These are phyloP conservation scores for Fusarium tricinctum DNA, from an alignment of 2,329 filamentous ascomycete genomes.

Conservation along the genomic window DNA sequence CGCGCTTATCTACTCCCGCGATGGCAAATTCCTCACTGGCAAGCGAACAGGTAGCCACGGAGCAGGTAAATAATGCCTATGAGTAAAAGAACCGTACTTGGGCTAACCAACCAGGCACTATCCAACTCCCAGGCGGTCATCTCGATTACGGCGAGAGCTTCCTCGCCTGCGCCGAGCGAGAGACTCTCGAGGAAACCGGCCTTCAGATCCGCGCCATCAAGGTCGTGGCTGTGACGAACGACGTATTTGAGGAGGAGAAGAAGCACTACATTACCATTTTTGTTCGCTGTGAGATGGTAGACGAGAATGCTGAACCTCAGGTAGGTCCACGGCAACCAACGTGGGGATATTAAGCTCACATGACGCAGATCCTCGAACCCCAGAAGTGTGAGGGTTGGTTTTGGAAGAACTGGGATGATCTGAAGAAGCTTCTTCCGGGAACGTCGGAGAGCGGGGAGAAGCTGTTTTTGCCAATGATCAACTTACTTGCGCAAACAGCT, in stretches of 20 bases:
- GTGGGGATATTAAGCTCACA: constrained; percentile 5
- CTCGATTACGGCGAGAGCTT: constrained; percentile 77
- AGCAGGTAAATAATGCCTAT: constrained; percentile 54
- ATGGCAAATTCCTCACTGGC: constrained; percentile 63
- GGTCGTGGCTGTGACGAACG: constrained; percentile 75
- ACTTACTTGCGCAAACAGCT: constrained; percentile 49
- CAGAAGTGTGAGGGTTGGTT: constrained; percentile 66
- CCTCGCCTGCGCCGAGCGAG: constrained; percentile 73
- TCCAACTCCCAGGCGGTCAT: constrained; percentile 81
- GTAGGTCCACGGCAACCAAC: constrained; percentile 57
- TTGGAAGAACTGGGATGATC: constrained; percentile 62
- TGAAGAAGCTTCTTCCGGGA: constrained; percentile 51
- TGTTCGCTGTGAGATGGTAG: constrained; percentile 66
- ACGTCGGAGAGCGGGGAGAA: constrained; percentile 31
- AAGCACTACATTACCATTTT: constrained; percentile 85
- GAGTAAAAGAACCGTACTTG: rapidly evolving
- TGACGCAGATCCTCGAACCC: constrained; percentile 58
- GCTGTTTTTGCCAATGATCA: constrained; percentile 54
- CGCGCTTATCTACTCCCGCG: constrained; percentile 59
- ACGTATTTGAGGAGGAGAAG: constrained; percentile 68
- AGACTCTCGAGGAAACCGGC: constrained; percentile 79
- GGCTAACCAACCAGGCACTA: constrained; percentile 63
- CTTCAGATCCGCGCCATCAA: constrained; percentile 66
- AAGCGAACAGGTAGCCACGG: constrained; percentile 65
- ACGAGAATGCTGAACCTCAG: constrained; percentile 64